phyloP scores from a whole-genome alignment of 345 rosid genomes.

The Camelina sativa region DNA sequence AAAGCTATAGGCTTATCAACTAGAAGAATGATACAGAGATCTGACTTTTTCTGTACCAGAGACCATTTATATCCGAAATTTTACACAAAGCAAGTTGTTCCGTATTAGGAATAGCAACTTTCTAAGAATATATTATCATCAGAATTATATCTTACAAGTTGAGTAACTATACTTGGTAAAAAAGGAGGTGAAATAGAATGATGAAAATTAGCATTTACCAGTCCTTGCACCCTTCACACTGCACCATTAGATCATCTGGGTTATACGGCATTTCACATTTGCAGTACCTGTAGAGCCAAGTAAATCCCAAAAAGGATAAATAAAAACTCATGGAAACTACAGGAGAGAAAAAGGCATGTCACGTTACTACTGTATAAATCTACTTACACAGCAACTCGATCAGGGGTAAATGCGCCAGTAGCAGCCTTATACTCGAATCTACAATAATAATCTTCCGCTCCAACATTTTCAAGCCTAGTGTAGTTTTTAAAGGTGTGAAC shows the following conservation, averaged over 20 bases:
- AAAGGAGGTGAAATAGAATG: background rate
- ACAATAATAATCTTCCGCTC: slow-evolving; percentile 79
- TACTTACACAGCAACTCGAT: slow-evolving; percentile 92
- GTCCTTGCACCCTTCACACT: slow-evolving; percentile 91
- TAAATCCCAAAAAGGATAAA: slow-evolving; percentile 16
- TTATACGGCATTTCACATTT: slow-evolving; percentile 95
- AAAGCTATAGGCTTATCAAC: background rate
- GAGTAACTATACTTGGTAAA: slow-evolving; percentile 1
- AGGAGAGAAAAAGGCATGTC: background rate
- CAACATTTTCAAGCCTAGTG: slow-evolving; percentile 76
- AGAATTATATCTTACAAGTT: slow-evolving; percentile 4
- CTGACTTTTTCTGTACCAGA: background rate
- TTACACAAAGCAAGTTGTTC: slow-evolving; percentile 12
- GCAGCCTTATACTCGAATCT: slow-evolving; percentile 88
- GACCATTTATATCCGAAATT: background rate
- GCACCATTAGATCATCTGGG: slow-evolving; percentile 93
- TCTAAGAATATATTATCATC: background rate
- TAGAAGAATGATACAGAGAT: background rate
- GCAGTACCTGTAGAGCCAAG: slow-evolving; percentile 66
- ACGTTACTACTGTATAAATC: background rate
- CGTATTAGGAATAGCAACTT: background rate
- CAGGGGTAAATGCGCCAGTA: slow-evolving; percentile 83
- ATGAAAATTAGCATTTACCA: slow-evolving; percentile 57
- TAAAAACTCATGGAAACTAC: slow-evolving; percentile 20
- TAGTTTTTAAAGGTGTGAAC: slow-evolving; percentile 82